Conservation (phyloP, 768 basidiomycete genomes). For the Trametes cingulata region DNA sequence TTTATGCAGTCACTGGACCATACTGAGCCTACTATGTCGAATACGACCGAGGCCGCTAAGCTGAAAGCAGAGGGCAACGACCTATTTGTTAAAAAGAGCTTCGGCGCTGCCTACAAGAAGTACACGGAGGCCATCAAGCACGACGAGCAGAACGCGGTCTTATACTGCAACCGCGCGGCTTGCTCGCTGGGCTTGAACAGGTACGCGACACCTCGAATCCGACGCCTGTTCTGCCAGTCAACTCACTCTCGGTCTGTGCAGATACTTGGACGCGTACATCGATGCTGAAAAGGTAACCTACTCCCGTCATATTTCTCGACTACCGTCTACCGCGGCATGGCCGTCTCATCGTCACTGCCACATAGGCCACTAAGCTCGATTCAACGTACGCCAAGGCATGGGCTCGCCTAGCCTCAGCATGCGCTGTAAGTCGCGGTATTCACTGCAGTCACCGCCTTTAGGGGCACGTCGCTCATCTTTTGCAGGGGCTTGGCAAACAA, state of each 20-base stretch:
- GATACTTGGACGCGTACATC: slow-evolving; percentile 18
- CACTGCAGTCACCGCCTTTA: slow-evolving; percentile 30
- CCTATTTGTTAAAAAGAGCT: slow-evolving; percentile 37
- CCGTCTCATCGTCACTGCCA: background rate
- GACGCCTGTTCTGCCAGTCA: background rate
- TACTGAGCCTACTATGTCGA: background rate
- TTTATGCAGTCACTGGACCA: background rate
- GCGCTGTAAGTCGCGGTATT: background rate
- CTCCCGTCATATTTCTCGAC: no score
- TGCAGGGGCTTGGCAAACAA: slow-evolving; percentile 18
- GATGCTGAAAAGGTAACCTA: slow-evolving; percentile 15
- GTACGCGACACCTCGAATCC: slow-evolving; percentile 20
- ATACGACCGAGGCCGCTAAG: background rate
- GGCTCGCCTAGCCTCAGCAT: background rate
- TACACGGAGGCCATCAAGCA: slow-evolving; percentile 45
- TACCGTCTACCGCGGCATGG: background rate
- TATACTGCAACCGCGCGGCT: slow-evolving; percentile 50
- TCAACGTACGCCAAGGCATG: background rate
- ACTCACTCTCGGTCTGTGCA: background rate
- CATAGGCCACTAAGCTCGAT: background rate
- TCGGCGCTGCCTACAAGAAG: slow-evolving; percentile 38
- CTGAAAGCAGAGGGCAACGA: slow-evolving; percentile 47
- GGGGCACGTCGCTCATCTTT: background rate
- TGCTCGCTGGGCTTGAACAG: slow-evolving; percentile 38
- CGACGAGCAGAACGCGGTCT: slow-evolving; percentile 40